Base-by-base conservation (phyloP, 2,329 filamentous ascomycete species). In the Ophiosphaerella korrae region DNA sequence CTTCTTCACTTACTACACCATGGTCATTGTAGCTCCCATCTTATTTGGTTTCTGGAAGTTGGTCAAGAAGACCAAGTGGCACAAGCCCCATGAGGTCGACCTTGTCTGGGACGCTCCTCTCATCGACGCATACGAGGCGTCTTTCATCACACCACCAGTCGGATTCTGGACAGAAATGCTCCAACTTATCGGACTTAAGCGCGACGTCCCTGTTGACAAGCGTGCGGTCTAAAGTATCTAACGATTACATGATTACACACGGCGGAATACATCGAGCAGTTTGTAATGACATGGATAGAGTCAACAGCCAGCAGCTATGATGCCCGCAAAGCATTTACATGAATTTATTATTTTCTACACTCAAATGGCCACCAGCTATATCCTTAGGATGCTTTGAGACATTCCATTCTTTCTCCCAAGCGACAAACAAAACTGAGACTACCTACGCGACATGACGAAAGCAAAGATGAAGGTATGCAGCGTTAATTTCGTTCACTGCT, bases 41-140 rank as follows among this genome's bases (percentile, higher is more conserved):
- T 72, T 84, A 24, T 88, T 81, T 65, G 45, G 80, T 16, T 77
- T 77, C 60, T 90, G 85, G 84, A 90, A 89, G 73, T 7, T 88
- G 1, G 16, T 84, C 67, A 84, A 85, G 74, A 77, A 75, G 49
- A 88, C 86, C 1, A 78, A 78, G 52, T 64, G 26, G 26, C 26
- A 57, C 51, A 74, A 82, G 44, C 75, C 85, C 2, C 66, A 76
- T 5, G 81, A 88, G 63, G 74, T 78, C 18, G 76, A 78, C 52
- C 60, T 78, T 39, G 73, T 76, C 31, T 74, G 67, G 60, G 75
- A 77, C 8, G 68, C 74, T 29, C 71, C 76, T 26, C 60, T 70
- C 21, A 72, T 75, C 45, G 72, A 75, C 50, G 68, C 68, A 5
- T 73, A 74, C 46, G 71, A 74, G 55, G 64, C 70, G 1, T 66